Conservation (phyloP, 371 early-diverging fungal species). For the Apophysomyces elegans region DNA sequence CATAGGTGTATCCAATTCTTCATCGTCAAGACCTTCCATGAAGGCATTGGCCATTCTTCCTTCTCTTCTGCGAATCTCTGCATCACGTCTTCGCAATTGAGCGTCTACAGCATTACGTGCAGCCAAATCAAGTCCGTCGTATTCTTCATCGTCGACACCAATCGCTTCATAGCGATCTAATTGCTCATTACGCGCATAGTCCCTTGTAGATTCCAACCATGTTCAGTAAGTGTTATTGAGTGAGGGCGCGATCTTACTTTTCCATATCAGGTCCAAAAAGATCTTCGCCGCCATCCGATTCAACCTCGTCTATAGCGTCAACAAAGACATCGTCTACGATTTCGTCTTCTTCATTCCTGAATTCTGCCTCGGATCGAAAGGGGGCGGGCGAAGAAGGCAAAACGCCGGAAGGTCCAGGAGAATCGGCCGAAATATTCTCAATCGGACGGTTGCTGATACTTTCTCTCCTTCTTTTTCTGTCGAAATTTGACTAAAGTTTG, state of each 20-base stretch:
- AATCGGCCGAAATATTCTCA: conserved; percentile 26
- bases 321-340: conserved; percentile 28
- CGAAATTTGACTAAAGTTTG: conserved; percentile 12
- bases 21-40: conserved; percentile 74
- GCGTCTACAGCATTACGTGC: conserved; percentile 81
- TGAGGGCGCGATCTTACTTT: conserved; percentile 40
- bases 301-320: conserved; percentile 48
- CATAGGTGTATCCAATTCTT: conserved; percentile 49
- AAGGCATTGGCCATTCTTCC: conserved; percentile 87
- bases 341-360: conserved; percentile 42
- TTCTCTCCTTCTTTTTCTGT: conserved; percentile 59
- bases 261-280: conserved; percentile 84
- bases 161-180: conserved; percentile 82
- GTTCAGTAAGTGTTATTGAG: conserved; percentile 18
- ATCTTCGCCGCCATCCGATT: conserved; percentile 86
- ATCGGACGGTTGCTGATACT: conserved; percentile 24
- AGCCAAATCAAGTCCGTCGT: conserved; percentile 71
- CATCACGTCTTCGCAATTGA: conserved; percentile 82
- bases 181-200: conserved; percentile 75
- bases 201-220: conserved; percentile 41
- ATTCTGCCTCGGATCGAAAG: conserved; percentile 51
- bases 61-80: conserved; percentile 69
- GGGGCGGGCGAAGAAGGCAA: conserved; percentile 51
- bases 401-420: conserved; percentile 44
- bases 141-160: conserved; percentile 79